Evolutionary conservation across 164 flowering plant genomes (phyloP).

Genomic region (Protea cynaroides): DNA sequence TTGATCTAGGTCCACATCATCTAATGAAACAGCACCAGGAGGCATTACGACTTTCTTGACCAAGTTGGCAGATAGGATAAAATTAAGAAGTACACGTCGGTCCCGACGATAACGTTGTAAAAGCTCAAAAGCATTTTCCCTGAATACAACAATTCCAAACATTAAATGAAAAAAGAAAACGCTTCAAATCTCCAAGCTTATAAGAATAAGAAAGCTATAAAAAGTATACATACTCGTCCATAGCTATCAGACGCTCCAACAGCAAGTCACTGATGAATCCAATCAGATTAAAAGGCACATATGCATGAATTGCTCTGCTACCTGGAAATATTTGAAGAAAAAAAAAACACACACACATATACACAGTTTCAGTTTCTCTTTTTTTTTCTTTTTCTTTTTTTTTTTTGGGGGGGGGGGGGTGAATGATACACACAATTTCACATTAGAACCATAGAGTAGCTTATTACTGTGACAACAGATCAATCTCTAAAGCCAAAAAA

Average conservation of each 20-base stretch:
- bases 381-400: too few species aligned
- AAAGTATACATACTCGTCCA: conserved; percentile 18
- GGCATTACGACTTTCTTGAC: conserved; percentile 94
- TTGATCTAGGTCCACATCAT: conserved; percentile 98
- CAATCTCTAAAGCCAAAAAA: background rate
- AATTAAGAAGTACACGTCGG: conserved; percentile 72
- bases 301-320: background rate
- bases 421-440: too few species aligned
- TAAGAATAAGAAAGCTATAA: background rate
- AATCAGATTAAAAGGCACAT: background rate
- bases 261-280: background rate
- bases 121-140: conserved; percentile 68
- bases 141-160: conserved; percentile 20
- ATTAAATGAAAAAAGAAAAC: background rate
- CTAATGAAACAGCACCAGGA: conserved; percentile 93
- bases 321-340: too few species aligned
- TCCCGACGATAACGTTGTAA: conserved; percentile 85
- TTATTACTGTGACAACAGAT: background rate
- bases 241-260: background rate
- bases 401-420: too few species aligned
- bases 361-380: background rate
- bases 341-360: too few species aligned
- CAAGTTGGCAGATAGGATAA: conserved; percentile 78
- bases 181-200: background rate
- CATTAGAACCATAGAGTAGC: too few species aligned